Evolutionary conservation across 2,329 filamentous ascomycete species (phyloP).

Genomic region (Cladophialophora bantiana): DNA sequence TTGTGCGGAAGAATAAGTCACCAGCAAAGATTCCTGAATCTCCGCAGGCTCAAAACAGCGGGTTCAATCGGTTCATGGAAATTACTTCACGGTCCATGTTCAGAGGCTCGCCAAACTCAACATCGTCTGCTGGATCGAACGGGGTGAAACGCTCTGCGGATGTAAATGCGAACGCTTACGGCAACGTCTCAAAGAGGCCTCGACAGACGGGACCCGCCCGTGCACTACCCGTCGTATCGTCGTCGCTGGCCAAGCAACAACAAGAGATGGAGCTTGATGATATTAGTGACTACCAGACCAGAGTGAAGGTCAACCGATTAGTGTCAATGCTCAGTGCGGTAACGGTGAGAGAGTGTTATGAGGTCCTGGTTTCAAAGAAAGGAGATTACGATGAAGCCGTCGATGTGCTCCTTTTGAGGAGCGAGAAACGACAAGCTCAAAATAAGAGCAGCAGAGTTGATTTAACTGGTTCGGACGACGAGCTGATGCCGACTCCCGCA

Average conservation of each 20-base stretch:
- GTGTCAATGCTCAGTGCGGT: conserved; percentile 55
- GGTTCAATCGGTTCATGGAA: conserved; percentile 50
- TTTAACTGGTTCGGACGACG: conserved; percentile 51
- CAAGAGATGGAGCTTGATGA: conserved; percentile 55
- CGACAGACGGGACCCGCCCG: conserved; percentile 54
- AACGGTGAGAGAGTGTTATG: conserved; percentile 56
- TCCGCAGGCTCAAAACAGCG: conserved; percentile 44
- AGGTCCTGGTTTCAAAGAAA: conserved; percentile 58
- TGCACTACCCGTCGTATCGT: conserved; percentile 50
- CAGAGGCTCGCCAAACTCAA: conserved; percentile 44
- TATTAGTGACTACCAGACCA: conserved; percentile 58
- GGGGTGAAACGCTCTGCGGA: conserved; percentile 51
- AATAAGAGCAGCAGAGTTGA: conserved; percentile 40
- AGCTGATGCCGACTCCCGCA: conserved; percentile 47
- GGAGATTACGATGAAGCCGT: conserved; percentile 65
- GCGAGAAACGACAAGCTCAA: conserved; percentile 43
- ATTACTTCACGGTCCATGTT: conserved; percentile 54
- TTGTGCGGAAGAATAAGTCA: conserved; percentile 49
- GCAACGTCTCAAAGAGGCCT: conserved; percentile 49
- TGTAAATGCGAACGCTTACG: conserved; percentile 53
- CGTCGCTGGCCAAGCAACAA: conserved; percentile 21
- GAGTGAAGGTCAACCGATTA: conserved; percentile 62
- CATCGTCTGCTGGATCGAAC: conserved; percentile 27
- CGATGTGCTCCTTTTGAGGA: conserved; percentile 52
- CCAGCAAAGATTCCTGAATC: conserved; percentile 50